Base-by-base conservation (phyloP, 1,139 yeast genomes). In the Lodderomyces metapsilosis region DNA sequence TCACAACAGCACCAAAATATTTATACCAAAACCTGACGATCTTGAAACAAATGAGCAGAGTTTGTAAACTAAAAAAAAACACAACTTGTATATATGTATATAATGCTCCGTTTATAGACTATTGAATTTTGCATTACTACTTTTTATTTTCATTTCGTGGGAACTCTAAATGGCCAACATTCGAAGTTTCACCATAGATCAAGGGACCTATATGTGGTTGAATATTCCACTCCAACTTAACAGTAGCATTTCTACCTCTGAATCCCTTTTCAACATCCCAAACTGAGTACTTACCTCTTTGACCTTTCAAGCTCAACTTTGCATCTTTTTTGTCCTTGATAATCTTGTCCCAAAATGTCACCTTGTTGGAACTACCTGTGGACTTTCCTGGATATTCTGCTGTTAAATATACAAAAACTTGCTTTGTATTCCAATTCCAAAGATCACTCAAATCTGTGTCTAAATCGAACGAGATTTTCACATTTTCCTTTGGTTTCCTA, bases 341-440 rank as follows among this genome's bases (percentile, higher is more conserved):
- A 50, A 92, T 91, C 54, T 77, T 77, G 64, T 92, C 98, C 98
- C 98, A 92, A 57, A 87, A 81, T 0, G 94, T 86, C 30, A 91
- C 87, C 47, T 81, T 80, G 65, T 84, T 88, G 17, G 64, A 60
- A 2, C 80, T 68, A 2, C 65, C 73, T 2, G 58, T 62, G 32
- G 66, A 66, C 51, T 73, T 74, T 2, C 92, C 92, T 10, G 84
- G 82, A 56, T 91, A 89, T 55, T 88, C 94, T 1, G 95, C 96
- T 2, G 95, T 87, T 47, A 92, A 71, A 56, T 91, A 92, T 4
- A 85, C 86, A 59, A 92, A 91, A 16, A 92, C 80, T 62, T 92
- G 98, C 58, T 92, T 92, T 10, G 98, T 92, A 64, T 92, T 92
- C 97, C 98, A 92, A 62, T 87, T 89, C 76, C 91, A 91, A 43